Evolutionary conservation across 2,329 filamentous ascomycete species (phyloP), one percentile per base, ranked within the genome.

Genomic region (Talaromyces pinophilus): DNA sequence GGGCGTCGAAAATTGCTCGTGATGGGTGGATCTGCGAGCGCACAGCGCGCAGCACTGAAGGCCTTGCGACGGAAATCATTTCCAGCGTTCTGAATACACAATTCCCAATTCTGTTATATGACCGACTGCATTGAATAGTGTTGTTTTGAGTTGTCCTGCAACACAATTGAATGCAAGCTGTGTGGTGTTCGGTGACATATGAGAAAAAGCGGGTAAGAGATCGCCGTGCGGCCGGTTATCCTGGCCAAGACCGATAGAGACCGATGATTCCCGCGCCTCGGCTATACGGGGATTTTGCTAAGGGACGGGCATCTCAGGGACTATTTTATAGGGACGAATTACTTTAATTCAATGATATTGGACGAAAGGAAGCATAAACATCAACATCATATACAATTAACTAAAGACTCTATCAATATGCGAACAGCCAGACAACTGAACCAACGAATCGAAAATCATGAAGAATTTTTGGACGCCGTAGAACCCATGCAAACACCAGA

Each of bases 1-100:
- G 80, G 70, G 80, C 78, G 65, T 77, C 81, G 75, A 77, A 80
- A 75, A 76, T 73, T 67, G 75, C 72, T 59, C 72, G 71, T 67
- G 76, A 72, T 61, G 76, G 68, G 64, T 78, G 77, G 67, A 86
- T 77, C 75, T 83, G 83, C 57, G 82, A 78, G 69, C 80, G 79
- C 69, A 76, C 74, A 63, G 79, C 77, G 69, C 79, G 77, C 67
- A 82, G 72, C 61, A 78, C 78, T 42, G 79, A 81, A 44, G 77
- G 69, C 70, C 77, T 72, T 62, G 77, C 76, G 59, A 78, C 73
- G 25, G n/a, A n/a, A n/a, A n/a, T 66, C 67, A 68, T 68, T 19
- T 19, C 19, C 19, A 19, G 19, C 1, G 19, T 19, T 19, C 19
- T 19, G 19, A 19, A 19, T 19, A 19, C 19, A 19, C 19, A 19